Percentiles rank a stretch among this genome's conserved stretches.
phyloP scores from a whole-genome alignment of 345 rosid species.

The Lepidium didymum region DNA sequence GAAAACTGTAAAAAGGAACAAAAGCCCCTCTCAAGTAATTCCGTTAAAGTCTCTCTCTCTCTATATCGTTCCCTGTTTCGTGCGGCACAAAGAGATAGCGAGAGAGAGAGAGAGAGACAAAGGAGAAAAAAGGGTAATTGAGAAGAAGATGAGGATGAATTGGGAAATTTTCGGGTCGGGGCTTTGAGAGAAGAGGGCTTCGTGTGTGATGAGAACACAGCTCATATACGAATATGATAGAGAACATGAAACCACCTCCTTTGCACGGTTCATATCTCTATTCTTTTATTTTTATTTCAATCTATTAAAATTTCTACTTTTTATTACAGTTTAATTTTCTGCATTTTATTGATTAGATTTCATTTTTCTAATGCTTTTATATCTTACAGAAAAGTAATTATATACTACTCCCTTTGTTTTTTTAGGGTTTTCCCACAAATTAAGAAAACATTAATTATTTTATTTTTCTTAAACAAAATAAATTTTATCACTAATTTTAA shows the following conservation, averaged over 20 bases:
- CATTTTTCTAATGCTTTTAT: neutral
- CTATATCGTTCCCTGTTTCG: neutral
- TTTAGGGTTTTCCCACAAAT: too few relatives aligned
- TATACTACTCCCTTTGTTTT: too few relatives aligned
- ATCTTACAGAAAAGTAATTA: neutral
- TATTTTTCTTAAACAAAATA: too few relatives aligned
- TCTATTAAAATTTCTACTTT: too few relatives aligned
- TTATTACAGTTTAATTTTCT: neutral
- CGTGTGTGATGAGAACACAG: slow-evolving; percentile 12
- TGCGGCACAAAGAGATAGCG: neutral
- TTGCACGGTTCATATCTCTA: neutral
- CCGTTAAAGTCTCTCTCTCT: slow-evolving; percentile 14
- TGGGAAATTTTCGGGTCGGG: slow-evolving; percentile 4
- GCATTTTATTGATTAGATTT: neutral
- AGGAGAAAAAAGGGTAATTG: neutral
- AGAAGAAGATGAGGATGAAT: neutral
- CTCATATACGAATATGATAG: slow-evolving; percentile 8
- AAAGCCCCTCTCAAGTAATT: slow-evolving; percentile 1
- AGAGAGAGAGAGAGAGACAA: neutral
- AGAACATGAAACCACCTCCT: slow-evolving; percentile 13
- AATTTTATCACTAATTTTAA: too few relatives aligned
- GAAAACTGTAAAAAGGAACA: neutral
- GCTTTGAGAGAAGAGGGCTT: slow-evolving; percentile 7
- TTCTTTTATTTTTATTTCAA: neutral
- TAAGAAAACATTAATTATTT: too few relatives aligned